Conservation (phyloP, 1,139 yeast species). For the Candida buenavistaensis region DNA sequence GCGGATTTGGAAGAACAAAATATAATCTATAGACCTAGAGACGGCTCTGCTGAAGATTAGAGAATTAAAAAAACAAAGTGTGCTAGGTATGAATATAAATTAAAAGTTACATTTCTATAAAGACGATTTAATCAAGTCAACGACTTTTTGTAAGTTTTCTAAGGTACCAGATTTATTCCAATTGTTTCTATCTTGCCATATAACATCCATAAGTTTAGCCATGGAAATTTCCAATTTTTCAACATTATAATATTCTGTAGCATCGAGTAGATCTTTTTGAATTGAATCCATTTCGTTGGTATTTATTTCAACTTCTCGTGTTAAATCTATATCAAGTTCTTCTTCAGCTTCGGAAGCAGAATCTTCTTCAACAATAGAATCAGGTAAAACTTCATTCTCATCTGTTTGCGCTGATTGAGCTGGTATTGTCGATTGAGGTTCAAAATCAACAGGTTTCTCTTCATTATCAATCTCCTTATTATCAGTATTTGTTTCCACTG, state of each 20-base stretch:
- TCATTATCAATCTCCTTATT: too few species aligned
- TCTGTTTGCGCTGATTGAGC: too few species aligned
- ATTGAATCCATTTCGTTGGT: conserved; percentile 18
- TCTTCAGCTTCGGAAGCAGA: conserved; percentile 30
- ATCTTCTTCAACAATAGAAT: conserved; percentile 11
- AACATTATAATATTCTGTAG: conserved; percentile 56
- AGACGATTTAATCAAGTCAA: conserved; percentile 12
- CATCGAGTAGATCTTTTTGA: conserved; percentile 24
- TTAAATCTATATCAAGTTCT: conserved; percentile 18
- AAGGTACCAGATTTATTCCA: conserved; percentile 63
- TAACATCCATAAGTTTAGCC: conserved; percentile 69
- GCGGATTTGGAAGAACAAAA: conserved; percentile 71
- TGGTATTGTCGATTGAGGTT: too few species aligned
- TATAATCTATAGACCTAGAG: conserved; percentile 89
- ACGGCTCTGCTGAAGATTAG: conserved; percentile 88
- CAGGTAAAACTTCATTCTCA: conserved; percentile 1
- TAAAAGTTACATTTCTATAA: too few species aligned
- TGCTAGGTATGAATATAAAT: too few species aligned
- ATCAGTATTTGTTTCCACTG: not conserved
- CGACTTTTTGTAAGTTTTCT: conserved; percentile 24
- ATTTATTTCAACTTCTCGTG: conserved; percentile 19
- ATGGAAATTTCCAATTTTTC: conserved; percentile 73
- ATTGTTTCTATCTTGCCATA: conserved; percentile 66
- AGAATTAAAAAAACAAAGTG: too few species aligned
- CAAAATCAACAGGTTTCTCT: not conserved